Evolutionary conservation across 1,284 basidiomycete genomes (phyloP).

Genomic region (Apiotrichum akiyoshidainum): DNA sequence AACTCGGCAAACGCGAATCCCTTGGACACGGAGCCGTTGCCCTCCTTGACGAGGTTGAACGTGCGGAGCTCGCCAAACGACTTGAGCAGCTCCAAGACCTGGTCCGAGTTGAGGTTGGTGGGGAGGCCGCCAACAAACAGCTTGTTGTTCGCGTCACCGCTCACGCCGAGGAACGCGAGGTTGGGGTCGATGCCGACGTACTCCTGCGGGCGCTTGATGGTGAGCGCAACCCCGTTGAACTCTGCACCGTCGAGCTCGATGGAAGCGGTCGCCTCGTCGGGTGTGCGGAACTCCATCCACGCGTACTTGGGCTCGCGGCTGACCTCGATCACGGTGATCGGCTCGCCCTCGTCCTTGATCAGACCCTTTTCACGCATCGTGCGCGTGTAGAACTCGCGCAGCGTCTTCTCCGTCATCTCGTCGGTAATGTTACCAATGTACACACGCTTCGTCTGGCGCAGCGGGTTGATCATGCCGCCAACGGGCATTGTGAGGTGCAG

Average conservation of each 20-base stretch:
- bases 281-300: conserved; percentile 95
- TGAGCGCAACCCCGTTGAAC: conserved; percentile 85
- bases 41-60: conserved; percentile 95
- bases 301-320: conserved; percentile 98
- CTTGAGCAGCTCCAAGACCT: conserved; percentile 95
- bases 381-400: conserved; percentile 88
- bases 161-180: conserved; percentile 91
- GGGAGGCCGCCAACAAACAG: conserved; percentile 96
- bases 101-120: conserved; percentile 90
- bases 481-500: conserved; percentile 40
- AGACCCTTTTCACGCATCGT: conserved; percentile 91
- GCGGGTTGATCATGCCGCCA: conserved; percentile 69
- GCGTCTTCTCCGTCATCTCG: conserved; percentile 82
- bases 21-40: conserved; percentile 77
- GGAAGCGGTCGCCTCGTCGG: conserved; percentile 91
- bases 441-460: conserved; percentile 86
- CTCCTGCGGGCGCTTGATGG: conserved; percentile 95
- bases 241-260: conserved; percentile 91
- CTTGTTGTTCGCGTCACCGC: conserved; percentile 96
- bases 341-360: conserved; percentile 74
- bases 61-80: conserved; percentile 95
- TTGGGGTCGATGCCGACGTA: conserved; percentile 60
- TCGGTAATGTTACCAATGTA: conserved; percentile 95
- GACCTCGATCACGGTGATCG: conserved; percentile 87
- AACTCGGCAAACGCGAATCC: conserved; percentile 99